phyloP scores from a whole-genome alignment of 108 stramenopile genomes.

The Schizochytrium sp. region DNA sequence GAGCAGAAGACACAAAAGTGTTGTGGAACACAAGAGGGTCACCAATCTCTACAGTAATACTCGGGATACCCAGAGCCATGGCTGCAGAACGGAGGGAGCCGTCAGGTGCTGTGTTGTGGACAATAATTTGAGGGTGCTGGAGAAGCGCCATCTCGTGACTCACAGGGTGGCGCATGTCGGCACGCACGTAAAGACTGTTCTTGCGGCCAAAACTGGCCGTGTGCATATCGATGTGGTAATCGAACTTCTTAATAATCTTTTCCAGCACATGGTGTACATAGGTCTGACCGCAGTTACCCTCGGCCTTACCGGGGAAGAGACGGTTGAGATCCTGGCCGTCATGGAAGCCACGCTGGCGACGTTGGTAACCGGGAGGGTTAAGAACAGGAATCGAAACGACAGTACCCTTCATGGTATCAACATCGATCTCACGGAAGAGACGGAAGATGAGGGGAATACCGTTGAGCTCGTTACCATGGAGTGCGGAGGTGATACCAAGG shows the following conservation, averaged over 20 bases:
- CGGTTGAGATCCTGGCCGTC: conserved; percentile 66
- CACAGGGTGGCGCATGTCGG: conserved; percentile 63
- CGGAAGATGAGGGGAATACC: conserved; percentile 66
- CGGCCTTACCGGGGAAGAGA: conserved; percentile 58
- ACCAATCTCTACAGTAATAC: conserved; percentile 65
- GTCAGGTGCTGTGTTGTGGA: conserved; percentile 64
- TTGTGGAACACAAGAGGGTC: conserved; percentile 62
- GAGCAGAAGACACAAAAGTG: conserved; percentile 23
- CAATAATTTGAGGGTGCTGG: conserved; percentile 66
- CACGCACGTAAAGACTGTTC: conserved; percentile 66
- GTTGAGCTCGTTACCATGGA: conserved; percentile 69
- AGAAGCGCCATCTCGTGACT: conserved; percentile 55
- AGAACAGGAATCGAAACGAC: conserved; percentile 64
- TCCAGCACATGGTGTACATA: conserved; percentile 54
- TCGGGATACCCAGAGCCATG: conserved; percentile 55
- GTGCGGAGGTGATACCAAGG: conserved; percentile 61
- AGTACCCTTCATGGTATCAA: conserved; percentile 48
- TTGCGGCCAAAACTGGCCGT: conserved; percentile 64
- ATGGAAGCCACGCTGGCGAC: conserved; percentile 61
- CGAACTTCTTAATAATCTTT: conserved; percentile 39
- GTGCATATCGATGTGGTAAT: conserved; percentile 68
- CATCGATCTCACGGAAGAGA: conserved; percentile 61
- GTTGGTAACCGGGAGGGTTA: conserved; percentile 62
- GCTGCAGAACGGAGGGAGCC: conserved; percentile 65
- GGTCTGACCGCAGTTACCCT: conserved; percentile 60